Evolutionary conservation across 768 basidiomycete species (phyloP), one percentile per base, ranked within the genome.

Genomic region (Lactarius deliciosus): DNA sequence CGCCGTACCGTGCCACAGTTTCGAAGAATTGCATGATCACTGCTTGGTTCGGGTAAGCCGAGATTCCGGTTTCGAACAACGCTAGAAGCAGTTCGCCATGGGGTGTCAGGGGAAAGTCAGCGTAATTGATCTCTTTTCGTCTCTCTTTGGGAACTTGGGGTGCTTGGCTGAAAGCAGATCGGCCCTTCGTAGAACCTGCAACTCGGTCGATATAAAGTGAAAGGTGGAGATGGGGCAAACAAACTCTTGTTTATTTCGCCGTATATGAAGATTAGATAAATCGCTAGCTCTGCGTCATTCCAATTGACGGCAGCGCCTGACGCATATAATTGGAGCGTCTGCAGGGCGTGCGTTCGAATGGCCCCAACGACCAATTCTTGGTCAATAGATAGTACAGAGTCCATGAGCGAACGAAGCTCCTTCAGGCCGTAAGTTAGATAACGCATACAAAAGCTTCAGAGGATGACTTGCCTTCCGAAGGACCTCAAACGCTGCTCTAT

Each of bases 11-110:
- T n/a, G 92, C 85, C 13, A 84, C 85, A 5, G 92, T 91, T 77
- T 99, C 97, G 70, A 98, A 98, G 76, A 92, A 95, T 73, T 96
- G 94, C 76, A 96, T 82, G 9, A 85, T 81, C 22, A 98, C 96
- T 15, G 88, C 82, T 36, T 87, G 86, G 77, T 96, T 90, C 7
- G 93, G 94, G 77, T 89, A 95, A 5, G 83, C 80, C 16, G 88
- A 87, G 62, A 98, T 86, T 40, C 90, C 87, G 28, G 92, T 92
- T 72, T 90, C 85, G 50, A 97, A 86, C 57, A 97, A 86, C 2
- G 90, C 85, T 67, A 89, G 82, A 53, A 99, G 79, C 82, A 98
- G 87, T 75, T 97, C 91, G 56, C 97, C 97, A 67, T 94, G 94
- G 2, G 86, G 82, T 0, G 95, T 98, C 25, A 98, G 79, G 15